These are phyloP conservation scores for Quercus rubra DNA, from an alignment of 306 rosid genomes.

Conservation along the genomic window DNA sequence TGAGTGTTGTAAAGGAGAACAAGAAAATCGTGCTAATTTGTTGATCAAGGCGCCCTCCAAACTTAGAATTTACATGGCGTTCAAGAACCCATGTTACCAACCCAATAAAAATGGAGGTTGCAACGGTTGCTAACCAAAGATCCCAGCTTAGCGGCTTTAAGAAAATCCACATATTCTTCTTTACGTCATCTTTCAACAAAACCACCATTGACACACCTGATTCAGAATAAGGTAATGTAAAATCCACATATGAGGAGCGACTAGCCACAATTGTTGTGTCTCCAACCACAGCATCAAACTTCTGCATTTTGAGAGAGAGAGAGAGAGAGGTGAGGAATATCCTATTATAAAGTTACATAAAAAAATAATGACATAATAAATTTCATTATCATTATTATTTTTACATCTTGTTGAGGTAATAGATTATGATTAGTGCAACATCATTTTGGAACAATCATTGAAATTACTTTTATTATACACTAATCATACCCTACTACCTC, in stretches of 20 bases:
- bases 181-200: background rate
- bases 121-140: slow-evolving; percentile 30
- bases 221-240: slow-evolving; percentile 10
- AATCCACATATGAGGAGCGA: slow-evolving; percentile 4
- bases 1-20: slow-evolving; percentile 37
- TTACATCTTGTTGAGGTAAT: no score
- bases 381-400: no score
- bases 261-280: slow-evolving; percentile 3
- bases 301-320: background rate
- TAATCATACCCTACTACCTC: no score
- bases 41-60: slow-evolving; percentile 26
- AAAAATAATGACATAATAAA: no score
- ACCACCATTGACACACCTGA: slow-evolving; percentile 2
- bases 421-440: no score
- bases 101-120: slow-evolving; percentile 27
- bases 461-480: no score
- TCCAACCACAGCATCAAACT: slow-evolving; percentile 23
- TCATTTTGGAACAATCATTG: no score
- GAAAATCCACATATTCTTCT: slow-evolving; percentile 28
- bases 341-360: no score
- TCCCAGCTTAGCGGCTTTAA: slow-evolving; percentile 35
- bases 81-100: slow-evolving; percentile 39
- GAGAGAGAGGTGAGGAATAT: no score
- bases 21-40: slow-evolving; percentile 40
- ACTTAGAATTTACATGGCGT: slow-evolving; percentile 27